These are phyloP conservation scores for Xylariaceae sp. DNA, from an alignment of 2,329 filamentous ascomycete genomes.

Conservation along the genomic window DNA sequence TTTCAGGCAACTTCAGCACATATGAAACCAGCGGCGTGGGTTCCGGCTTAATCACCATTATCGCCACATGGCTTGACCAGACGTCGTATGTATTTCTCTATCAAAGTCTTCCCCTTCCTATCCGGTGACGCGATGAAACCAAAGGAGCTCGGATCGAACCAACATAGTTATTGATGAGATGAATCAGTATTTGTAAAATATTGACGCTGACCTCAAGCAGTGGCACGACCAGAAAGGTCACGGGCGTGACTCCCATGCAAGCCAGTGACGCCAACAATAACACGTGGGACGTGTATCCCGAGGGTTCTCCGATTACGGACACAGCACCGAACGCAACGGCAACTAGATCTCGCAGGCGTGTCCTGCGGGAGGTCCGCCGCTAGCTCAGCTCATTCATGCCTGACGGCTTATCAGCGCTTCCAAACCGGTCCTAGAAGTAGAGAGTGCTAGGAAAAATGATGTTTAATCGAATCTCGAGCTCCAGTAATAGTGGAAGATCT, in stretches of 20 bases:
- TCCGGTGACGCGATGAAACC: too few species aligned
- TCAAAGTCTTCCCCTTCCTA: neutral
- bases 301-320: conserved; percentile 19
- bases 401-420: conserved; percentile 4
- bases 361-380: neutral
- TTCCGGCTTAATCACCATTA: conserved; percentile 22
- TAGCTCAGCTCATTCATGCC: neutral
- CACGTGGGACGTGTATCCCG: conserved; percentile 21
- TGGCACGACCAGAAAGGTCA: conserved; percentile 14
- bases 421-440: too few species aligned
- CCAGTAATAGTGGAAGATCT: conserved; percentile 14
- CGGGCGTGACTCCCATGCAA: conserved; percentile 23
- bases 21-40: conserved; percentile 31
- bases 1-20: conserved; percentile 31
- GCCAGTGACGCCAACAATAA: conserved; percentile 18
- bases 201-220: too few species aligned
- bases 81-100: conserved; percentile 15
- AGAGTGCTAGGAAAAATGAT: neutral
- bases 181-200: too few species aligned
- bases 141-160: too few species aligned
- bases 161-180: neutral
- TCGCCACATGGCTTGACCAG: conserved; percentile 21
- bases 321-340: conserved; percentile 4
- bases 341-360: conserved; percentile 2
- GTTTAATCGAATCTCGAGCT: neutral